Evolutionary conservation across 805 yeast genomes (phyloP), one percentile per base, ranked within the genome.

Genomic region (Yarrowia yakushimensis): DNA sequence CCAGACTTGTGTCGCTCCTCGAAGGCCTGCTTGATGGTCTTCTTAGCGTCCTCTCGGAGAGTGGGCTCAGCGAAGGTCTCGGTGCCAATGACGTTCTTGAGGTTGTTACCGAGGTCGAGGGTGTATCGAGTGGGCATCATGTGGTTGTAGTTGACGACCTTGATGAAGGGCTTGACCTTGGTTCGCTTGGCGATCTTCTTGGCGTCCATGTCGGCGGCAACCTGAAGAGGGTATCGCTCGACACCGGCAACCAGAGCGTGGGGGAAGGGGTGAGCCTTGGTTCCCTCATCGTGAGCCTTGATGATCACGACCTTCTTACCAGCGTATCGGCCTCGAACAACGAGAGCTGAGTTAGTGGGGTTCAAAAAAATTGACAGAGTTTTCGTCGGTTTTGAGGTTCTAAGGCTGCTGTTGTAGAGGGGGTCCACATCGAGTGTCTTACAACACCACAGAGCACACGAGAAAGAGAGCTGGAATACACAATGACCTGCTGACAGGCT

Each of bases 301-400:
- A 94, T 92, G 78, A 94, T 91, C 79, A 94, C 99, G 72, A 94
- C 99, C 88, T 94, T 94, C 89, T 92, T 93, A 85, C 99, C 99
- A 80, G 99, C 99, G 90, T 85, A 93, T 85, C 99, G 94, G 78
- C 99, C 99, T 82, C 98, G 93, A 81, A 92, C 96, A 80, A 94
- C 92, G 83, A 94, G 92, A 84, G 98, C 96, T 88, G 55, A 43
- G 52, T 43, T 43, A 70, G 43, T 62, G 8, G 30, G 43, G 15
- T 33, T 39, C 48, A 23, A 15, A 23, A 4, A 23, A 42, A n/a
- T 41, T 9, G 9, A 23, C 22, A 23, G 45, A 22, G 28, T 15
- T 23, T 37, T 20, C 3, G 5, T 9, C 12, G 37, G 18, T 12
- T 22, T 6, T 12, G 43, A 22, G 11, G 43, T 22, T 13, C 2